Evolutionary conservation across 164 flowering plant species (phyloP).

Genomic region (Sextonia rubra): DNA sequence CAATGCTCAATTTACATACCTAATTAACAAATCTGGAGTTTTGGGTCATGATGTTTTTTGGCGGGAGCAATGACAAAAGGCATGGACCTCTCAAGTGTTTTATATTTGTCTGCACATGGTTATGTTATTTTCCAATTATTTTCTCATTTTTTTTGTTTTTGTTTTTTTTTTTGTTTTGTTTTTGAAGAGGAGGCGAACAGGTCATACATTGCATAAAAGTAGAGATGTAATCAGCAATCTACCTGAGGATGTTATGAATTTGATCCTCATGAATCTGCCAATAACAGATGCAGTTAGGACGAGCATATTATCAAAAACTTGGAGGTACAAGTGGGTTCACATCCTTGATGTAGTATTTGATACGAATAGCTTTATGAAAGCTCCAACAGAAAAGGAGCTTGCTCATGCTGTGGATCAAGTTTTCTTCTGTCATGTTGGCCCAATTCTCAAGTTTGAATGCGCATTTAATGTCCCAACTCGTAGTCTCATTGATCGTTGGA

Average conservation of each 20-base stretch:
- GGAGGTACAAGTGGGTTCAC: constrained; percentile 1
- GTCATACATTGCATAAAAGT: too few relatives aligned
- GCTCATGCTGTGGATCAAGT: neutral
- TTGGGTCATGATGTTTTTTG: too few relatives aligned
- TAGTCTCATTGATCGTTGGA: neutral
- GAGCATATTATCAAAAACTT: neutral
- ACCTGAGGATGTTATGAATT: neutral
- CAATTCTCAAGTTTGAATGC: neutral
- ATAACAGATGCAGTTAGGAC: constrained; percentile 9
- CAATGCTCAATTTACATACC: too few relatives aligned
- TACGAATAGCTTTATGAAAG: neutral
- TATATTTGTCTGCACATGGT: too few relatives aligned
- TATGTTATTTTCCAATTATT: too few relatives aligned
- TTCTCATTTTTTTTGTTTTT: too few relatives aligned
- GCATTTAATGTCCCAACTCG: neutral
- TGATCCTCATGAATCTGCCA: constrained; percentile 5
- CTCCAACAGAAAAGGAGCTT: neutral
- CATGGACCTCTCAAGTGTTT: too few relatives aligned
- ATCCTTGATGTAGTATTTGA: neutral
- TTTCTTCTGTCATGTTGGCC: neutral
- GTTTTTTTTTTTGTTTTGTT: too few relatives aligned
- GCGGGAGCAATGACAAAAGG: too few relatives aligned
- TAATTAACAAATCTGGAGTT: too few relatives aligned
- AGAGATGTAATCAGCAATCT: neutral
- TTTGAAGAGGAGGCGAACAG: too few relatives aligned